Base-by-base conservation (phyloP, 2,329 filamentous ascomycete species). In the Plenodomus biglobosus region DNA sequence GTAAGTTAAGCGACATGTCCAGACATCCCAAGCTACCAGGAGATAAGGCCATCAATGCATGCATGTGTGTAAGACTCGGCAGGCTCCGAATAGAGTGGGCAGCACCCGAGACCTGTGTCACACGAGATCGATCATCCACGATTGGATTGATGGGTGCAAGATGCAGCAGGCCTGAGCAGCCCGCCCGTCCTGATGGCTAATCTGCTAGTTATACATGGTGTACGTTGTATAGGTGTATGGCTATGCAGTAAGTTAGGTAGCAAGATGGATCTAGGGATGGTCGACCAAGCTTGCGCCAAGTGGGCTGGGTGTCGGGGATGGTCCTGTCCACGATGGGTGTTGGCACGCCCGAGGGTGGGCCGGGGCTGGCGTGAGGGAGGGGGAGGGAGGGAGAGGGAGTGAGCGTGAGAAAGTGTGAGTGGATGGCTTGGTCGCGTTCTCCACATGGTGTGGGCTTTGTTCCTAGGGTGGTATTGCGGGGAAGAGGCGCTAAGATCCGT, bases 391-490 rank as follows among this genome's bases (percentile, higher is more conserved):
- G 48, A 32, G 22, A 24, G 22, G 22, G 6, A 11, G 8, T 32
- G 6, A 15, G 27, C 13, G 27, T 32, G 22, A 11, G 8, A 3
- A 11, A 11, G 3, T 32, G 27, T 10, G 27, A 15, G 7, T 32
- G 27, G 27, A 15, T 3, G 27, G 27, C 6, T 11, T 6, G 27
- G 8, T 3, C 27, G 27, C 15, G 27, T 15, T 7, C 8, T 32
- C 27, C 27, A 32, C 27, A 32, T 32, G 27, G 27, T 32, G 27
- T 11, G 27, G 3, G 27, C 27, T 32, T 32, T 32, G 27, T 32
- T 32, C 27, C 27, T 32, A 32, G 27, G n/a, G 27, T 32, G 3
- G 27, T 32, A 68, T 64, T 71, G 68, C 68, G 68, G 68, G 66
- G 68, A 68, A 69, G 22, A 5, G 42, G 16, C 50, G 54, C 64